Evolutionary conservation across 306 rosid species (phyloP).

Genomic region (Crataegus laevigata): DNA sequence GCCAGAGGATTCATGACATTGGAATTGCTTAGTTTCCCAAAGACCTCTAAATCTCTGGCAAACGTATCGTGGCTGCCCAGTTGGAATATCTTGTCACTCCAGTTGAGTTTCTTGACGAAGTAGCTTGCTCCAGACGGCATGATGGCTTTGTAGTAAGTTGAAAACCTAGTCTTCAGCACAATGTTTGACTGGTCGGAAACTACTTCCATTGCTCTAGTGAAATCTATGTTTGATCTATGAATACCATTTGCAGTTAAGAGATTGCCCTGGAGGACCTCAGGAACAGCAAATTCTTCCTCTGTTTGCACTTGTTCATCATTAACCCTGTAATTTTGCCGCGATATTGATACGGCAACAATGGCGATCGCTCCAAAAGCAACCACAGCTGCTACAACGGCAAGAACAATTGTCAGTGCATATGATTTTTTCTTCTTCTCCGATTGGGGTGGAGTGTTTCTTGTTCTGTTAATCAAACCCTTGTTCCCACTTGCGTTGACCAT

Average conservation of each 20-base stretch:
- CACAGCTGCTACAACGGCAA: slow-evolving; percentile 45
- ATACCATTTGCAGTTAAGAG: slow-evolving; percentile 54
- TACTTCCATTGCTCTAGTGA: slow-evolving; percentile 66
- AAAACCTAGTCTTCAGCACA: slow-evolving; percentile 67
- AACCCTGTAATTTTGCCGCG: slow-evolving; percentile 38
- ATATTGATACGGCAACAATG: slow-evolving; percentile 27
- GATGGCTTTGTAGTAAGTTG: slow-evolving; percentile 63
- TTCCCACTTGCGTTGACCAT: slow-evolving; percentile 7
- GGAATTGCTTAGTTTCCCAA: slow-evolving; percentile 79
- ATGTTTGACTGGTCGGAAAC: slow-evolving; percentile 50
- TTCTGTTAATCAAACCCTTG: neutral
- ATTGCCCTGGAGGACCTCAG: slow-evolving; percentile 43
- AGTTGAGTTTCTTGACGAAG: slow-evolving; percentile 75
- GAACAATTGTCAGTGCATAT: slow-evolving; percentile 26
- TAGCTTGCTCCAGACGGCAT: slow-evolving; percentile 74
- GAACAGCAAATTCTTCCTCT: slow-evolving; percentile 29
- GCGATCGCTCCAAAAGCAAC: slow-evolving; percentile 31
- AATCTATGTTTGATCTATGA: slow-evolving; percentile 67
- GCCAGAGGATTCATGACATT: slow-evolving; percentile 91
- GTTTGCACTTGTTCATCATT: slow-evolving; percentile 34
- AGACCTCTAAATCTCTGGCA: slow-evolving; percentile 43
- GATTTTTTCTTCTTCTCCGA: slow-evolving; percentile 24
- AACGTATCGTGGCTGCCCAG: slow-evolving; percentile 50
- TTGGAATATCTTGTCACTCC: slow-evolving; percentile 68
- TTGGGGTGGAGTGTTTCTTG: neutral